A percentile compares a stretch with the other conserved stretches of the same genome.
Evolutionary conservation across 805 yeast species (phyloP).

Genomic region (Limtongia smithiae): DNA sequence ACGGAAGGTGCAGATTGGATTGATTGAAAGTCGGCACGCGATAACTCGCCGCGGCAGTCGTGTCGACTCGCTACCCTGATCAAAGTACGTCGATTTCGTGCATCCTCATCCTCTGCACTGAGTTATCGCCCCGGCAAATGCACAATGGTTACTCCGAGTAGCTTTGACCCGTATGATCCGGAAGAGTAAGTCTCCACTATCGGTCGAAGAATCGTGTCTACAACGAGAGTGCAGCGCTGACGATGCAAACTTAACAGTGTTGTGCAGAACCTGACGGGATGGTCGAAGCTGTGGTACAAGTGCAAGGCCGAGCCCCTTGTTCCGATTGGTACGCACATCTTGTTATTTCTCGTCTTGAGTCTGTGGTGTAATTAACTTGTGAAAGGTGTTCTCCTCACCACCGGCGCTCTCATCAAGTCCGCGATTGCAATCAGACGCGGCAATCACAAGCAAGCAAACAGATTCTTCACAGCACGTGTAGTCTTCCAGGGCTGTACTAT

Average conservation of each 20-base stretch:
- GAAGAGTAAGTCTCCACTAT: conserved; percentile 14
- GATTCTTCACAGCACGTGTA: conserved; percentile 79
- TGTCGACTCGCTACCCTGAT: too few species aligned
- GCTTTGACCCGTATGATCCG: conserved; percentile 21
- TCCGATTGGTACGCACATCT: conserved; percentile 62
- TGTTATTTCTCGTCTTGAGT: not conserved
- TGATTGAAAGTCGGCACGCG: too few species aligned
- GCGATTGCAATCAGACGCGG: conserved; percentile 74
- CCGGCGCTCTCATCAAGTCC: conserved; percentile 52
- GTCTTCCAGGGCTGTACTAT: conserved; percentile 74
- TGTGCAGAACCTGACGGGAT: conserved; percentile 20
- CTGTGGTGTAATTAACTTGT: not conserved
- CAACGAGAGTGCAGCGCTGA: not conserved
- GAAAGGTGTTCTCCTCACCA: conserved; percentile 19
- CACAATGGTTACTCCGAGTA: conserved; percentile 17
- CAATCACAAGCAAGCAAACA: conserved; percentile 63
- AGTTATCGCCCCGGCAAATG: too few species aligned
- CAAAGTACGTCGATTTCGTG: too few species aligned
- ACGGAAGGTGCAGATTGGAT: too few species aligned
- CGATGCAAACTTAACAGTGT: conserved; percentile 3
- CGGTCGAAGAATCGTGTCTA: not conserved
- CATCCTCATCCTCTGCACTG: too few species aligned
- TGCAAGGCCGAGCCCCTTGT: conserved; percentile 79
- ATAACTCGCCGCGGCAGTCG: too few species aligned
- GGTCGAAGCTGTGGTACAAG: conserved; percentile 53